These are phyloP conservation scores for Aspergillus unguis DNA, from an alignment of 2,329 filamentous ascomycete species.

Conservation along the genomic window DNA sequence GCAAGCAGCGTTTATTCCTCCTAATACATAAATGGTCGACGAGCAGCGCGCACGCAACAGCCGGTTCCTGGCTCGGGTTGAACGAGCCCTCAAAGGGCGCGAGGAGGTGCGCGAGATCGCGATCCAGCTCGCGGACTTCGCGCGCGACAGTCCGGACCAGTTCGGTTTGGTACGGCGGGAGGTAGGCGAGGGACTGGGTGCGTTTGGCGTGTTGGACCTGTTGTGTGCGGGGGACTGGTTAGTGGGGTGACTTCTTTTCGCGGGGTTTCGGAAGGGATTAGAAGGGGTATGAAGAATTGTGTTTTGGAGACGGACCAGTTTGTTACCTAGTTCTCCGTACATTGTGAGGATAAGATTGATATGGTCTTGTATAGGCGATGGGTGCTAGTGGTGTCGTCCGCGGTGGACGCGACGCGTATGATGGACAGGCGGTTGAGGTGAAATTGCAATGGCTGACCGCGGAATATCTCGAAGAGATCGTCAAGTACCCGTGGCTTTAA, in stretches of 20 bases:
- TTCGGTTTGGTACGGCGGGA: slow-evolving; percentile 91
- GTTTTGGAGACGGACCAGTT: slow-evolving; percentile 60
- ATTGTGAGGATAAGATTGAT: slow-evolving; percentile 45
- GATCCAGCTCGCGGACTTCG: slow-evolving; percentile 90
- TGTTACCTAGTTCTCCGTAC: slow-evolving; percentile 86
- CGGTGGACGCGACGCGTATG: neutral
- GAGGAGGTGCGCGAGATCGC: slow-evolving; percentile 74
- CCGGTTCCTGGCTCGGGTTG: slow-evolving; percentile 77
- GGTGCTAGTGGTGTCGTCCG: neutral
- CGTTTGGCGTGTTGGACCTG: slow-evolving; percentile 95
- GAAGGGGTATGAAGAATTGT: neutral
- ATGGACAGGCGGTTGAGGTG: neutral
- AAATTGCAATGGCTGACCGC: neutral
- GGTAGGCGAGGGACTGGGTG: slow-evolving; percentile 77
- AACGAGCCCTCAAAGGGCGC: slow-evolving; percentile 82
- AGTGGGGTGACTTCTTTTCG: neutral
- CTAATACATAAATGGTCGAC: slow-evolving; percentile 95
- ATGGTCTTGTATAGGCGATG: neutral
- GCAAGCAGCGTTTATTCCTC: slow-evolving; percentile 88
- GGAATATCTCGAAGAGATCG: neutral
- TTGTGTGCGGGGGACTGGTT: neutral
- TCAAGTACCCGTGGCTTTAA: no score
- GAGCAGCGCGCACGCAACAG: slow-evolving; percentile 80
- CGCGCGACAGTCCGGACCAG: slow-evolving; percentile 81
- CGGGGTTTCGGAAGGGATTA: neutral